Base-by-base conservation (phyloP, 2,329 filamentous ascomycete species). In the Trichoderma sp. region DNA sequence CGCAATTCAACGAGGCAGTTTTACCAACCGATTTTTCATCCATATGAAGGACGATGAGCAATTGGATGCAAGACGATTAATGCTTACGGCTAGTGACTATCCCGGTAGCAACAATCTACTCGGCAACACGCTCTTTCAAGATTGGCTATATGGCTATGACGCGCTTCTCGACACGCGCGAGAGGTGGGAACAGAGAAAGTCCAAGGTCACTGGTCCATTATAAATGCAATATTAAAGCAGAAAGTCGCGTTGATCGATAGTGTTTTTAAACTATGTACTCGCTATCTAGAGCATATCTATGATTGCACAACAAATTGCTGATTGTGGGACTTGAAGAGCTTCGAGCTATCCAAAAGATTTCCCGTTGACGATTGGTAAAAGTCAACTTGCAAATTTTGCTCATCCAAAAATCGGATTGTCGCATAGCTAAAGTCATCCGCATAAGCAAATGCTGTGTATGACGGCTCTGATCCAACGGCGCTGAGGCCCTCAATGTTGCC, bases 401-500 rank as follows among this genome's bases (percentile, higher is more conserved):
- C 74, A 73, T 86, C 82, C 64, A 81, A 57, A 33, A 88, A 83
- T 3, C 77, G 80, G 7, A 88, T 71, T 1, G 79, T 82, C 3
- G 82, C 83, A 72, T 86, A 88, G 72, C 81, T 83, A 66, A 86
- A 88, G 68, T 86, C 84, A 61, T 84, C 81, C 0, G 78, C 83
- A 67, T 86, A 86, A 2, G 83, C 83, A 70, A 85, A 86, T 3
- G 78, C 81, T 53, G 84, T 87, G 35, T 77, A 82, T 14, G 79
- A 73, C 4, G 78, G 76, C 68, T 83, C 82, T 0, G 49, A 74
- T 4, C 84, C 84, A 0, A 87, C 77, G 1, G 72, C 61, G 37
- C 74, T 80, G 62, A 86, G 70, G 0, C 85, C 86, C 73, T 88
- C 86, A 65, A 88, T 85, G 65, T 87, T 88, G 2, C 86, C 86